Evolutionary conservation across 768 basidiomycete species (phyloP), one percentile per base, ranked within the genome.

Genomic region (Crepidotus variabilis): DNA sequence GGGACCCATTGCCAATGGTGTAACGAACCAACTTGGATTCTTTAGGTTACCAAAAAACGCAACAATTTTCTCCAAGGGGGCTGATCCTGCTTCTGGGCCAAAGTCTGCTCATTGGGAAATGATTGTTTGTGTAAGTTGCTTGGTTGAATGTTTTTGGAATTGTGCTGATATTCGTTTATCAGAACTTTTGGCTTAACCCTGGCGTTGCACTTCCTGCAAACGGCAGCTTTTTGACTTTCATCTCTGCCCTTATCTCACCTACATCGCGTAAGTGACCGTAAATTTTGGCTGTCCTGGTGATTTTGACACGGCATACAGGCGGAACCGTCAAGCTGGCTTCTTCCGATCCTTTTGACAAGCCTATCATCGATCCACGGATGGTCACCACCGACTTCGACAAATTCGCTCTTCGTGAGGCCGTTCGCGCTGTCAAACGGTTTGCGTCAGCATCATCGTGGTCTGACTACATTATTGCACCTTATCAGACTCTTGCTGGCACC

Each of bases 311-410:
- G 13, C 24, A 13, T 24, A 9, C 46, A 76, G 75, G 73, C 49
- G 76, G 76, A n/a, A 63, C 64, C 14, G 56, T 75, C 13, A 70
- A 64, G 10, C 57, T 83, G 47, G 73, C 68, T 45, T 76, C 79
- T 11, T 72, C 68, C 24, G 67, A 76, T 60, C 72, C 81, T 8
- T 82, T 83, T 65, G 70, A 67, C 33, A 48, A 67, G 21, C 82
- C 84, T 0, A 55, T 71, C 34, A 81, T 86, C 63, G 73, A 86
- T 61, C 79, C 82, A 4, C 74, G 74, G 45, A 75, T 78, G 66
- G 70, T 79, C 16, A 65, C 55, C 33, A 67, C 68, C 6, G 47
- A 54, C 2, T 68, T 71, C 43, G 76, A 75, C 55, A 64, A 69
- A 7, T 60, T 65, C 24, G 64, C 66, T 0, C 51, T 72, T 54